phyloP scores from a whole-genome alignment of 2,329 filamentous ascomycete genomes.

The Ophiostoma tasmaniense region DNA sequence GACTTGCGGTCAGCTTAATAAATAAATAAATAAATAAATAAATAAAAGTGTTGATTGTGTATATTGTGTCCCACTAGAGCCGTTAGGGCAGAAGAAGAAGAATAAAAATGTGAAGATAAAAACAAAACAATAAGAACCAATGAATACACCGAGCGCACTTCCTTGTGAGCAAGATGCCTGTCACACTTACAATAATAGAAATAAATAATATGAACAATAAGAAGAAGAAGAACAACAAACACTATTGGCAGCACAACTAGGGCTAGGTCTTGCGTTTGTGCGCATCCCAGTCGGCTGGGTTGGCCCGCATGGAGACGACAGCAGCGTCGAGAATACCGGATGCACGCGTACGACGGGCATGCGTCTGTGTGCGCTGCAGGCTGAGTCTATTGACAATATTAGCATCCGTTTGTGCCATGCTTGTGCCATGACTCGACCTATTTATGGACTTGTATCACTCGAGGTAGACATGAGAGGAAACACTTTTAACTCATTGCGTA shows the following conservation, averaged over 20 bases:
- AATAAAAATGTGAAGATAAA: too few relatives aligned
- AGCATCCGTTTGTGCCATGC: background rate
- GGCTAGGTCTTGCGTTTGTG: slow-evolving; percentile 1
- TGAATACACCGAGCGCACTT: too few relatives aligned
- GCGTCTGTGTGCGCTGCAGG: background rate
- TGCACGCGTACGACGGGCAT: background rate
- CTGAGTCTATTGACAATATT: background rate
- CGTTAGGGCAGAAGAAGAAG: too few relatives aligned
- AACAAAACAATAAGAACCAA: too few relatives aligned
- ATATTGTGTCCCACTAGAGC: slow-evolving; percentile 7
- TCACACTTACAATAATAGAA: too few relatives aligned
- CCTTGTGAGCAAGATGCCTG: too few relatives aligned
- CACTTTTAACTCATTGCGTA: slow-evolving; percentile 4
- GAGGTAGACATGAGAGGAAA: too few relatives aligned
- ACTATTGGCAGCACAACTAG: background rate
- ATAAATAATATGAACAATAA: too few relatives aligned
- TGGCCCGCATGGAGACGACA: background rate
- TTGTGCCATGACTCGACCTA: background rate
- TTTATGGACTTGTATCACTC: too few relatives aligned
- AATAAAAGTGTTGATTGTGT: background rate
- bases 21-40: too few relatives aligned
- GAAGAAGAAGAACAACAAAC: too few relatives aligned
- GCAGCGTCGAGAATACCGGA: background rate
- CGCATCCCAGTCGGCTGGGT: background rate
- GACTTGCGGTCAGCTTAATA: background rate